Evolutionary conservation across 2,329 filamentous ascomycete genomes (phyloP).

Genomic region (Penicillium decumbens): DNA sequence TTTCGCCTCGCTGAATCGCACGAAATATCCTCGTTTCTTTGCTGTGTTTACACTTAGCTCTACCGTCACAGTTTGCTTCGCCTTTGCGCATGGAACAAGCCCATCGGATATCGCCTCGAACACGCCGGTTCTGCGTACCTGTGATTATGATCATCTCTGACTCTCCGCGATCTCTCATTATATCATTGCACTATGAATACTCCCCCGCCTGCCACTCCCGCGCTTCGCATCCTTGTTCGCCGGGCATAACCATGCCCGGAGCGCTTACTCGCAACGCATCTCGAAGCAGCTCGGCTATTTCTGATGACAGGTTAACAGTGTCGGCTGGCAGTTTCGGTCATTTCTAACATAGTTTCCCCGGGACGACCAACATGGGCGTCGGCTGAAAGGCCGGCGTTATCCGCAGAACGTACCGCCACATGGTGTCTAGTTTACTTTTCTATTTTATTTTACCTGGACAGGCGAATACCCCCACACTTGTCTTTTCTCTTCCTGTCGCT

Average conservation of each 20-base stretch:
- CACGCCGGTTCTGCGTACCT: not conserved
- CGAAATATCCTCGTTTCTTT: not conserved
- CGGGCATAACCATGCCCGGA: not conserved
- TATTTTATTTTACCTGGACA: conserved; percentile 7
- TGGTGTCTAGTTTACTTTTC: not conserved
- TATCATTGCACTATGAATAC: not conserved
- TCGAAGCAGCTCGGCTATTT: not conserved
- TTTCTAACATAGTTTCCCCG: not conserved
- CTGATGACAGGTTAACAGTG: not conserved
- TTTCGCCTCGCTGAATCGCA: not conserved
- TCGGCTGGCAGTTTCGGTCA: not conserved
- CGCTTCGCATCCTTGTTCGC: not conserved
- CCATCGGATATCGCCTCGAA: not conserved
- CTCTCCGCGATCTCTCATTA: not conserved
- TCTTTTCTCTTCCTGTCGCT: conserved; percentile 2
- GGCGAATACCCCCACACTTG: conserved; percentile 20
- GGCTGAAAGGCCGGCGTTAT: not conserved
- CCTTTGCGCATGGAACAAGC: not conserved
- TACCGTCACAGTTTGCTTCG: not conserved
- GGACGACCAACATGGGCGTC: not conserved
- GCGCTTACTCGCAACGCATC: not conserved
- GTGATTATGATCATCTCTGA: not conserved
- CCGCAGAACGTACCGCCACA: conserved; percentile 5
- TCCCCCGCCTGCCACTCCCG: not conserved
- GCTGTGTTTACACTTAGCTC: not conserved